A percentile compares a stretch with the other conserved stretches of the same genome.
Conservation (phyloP, 2,329 filamentous ascomycete species). For the Paraphaeosphaeria minitans region DNA sequence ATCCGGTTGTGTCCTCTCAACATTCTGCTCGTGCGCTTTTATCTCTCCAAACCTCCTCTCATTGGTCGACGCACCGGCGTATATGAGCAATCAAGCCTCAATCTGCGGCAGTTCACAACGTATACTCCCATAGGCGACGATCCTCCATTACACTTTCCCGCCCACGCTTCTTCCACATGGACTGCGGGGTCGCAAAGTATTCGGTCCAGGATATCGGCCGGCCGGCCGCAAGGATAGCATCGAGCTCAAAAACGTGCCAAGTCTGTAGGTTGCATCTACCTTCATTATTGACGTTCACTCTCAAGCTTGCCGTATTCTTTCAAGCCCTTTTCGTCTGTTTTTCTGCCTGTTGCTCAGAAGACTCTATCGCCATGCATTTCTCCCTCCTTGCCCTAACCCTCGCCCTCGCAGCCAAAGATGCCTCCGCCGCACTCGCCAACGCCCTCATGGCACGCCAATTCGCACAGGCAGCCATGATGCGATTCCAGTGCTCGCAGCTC, state of each 20-base stretch:
- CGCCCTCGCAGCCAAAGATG: constrained; percentile 25
- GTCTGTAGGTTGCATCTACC: background rate
- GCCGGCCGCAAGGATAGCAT: background rate
- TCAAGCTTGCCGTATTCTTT: background rate
- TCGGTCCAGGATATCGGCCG: constrained; percentile 10
- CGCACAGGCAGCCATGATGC: constrained; percentile 33
- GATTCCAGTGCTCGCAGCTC: constrained; percentile 28
- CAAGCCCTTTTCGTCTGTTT: background rate
- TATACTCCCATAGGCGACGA: constrained; percentile 18
- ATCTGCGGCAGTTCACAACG: constrained; percentile 26
- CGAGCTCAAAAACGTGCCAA: constrained; percentile 1
- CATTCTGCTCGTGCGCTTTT: constrained; percentile 1
- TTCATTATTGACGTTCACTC: background rate
- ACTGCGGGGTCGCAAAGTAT: constrained; percentile 7
- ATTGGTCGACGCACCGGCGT: constrained; percentile 14
- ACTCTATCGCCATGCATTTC: constrained; percentile 23
- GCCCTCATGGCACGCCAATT: constrained; percentile 31
- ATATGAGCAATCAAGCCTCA: constrained; percentile 27
- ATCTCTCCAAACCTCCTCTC: constrained; percentile 2
- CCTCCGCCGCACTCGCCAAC: constrained; percentile 18
- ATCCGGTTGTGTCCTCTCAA: background rate
- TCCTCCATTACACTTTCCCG: constrained; percentile 8
- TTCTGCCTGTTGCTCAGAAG: background rate
- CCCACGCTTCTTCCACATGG: constrained; percentile 7
- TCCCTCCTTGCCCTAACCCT: constrained; percentile 22